These are phyloP conservation scores for Fibroporia radiculosa DNA, from an alignment of 768 basidiomycete genomes.

Conservation along the genomic window DNA sequence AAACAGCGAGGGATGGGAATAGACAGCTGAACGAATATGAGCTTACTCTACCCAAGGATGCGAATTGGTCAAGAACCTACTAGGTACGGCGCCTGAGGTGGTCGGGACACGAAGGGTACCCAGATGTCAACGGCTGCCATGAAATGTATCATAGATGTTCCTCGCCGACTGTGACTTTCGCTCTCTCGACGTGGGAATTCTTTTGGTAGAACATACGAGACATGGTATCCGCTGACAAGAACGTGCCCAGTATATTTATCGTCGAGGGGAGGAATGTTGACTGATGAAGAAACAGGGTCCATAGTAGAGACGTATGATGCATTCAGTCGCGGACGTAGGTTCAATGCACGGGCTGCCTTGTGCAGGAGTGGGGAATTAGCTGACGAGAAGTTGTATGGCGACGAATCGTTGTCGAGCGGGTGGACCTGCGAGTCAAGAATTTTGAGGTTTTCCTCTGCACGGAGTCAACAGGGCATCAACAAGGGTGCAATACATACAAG, in stretches of 20 bases:
- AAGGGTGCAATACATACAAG: neutral
- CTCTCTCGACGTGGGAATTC: slow-evolving; percentile 34
- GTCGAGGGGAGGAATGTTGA: slow-evolving; percentile 42
- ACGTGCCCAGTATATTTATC: slow-evolving; percentile 66
- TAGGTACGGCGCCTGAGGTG: slow-evolving; percentile 69
- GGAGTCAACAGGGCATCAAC: neutral
- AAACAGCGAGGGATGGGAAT: slow-evolving; percentile 75
- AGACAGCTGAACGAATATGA: slow-evolving; percentile 43
- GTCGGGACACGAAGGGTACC: slow-evolving; percentile 59
- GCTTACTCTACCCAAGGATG: neutral
- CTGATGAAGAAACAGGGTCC: slow-evolving; percentile 29
- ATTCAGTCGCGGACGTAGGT: slow-evolving; percentile 50
- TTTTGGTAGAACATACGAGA: slow-evolving; percentile 70
- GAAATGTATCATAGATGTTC: slow-evolving; percentile 50
- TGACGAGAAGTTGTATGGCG: slow-evolving; percentile 71
- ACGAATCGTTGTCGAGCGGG: slow-evolving; percentile 62
- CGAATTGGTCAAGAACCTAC: slow-evolving; percentile 27
- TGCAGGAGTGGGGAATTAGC: slow-evolving; percentile 53
- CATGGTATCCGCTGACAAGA: slow-evolving; percentile 67
- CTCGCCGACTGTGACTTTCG: slow-evolving; percentile 11
- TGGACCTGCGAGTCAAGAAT: slow-evolving; percentile 68
- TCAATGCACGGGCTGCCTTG: slow-evolving; percentile 62
- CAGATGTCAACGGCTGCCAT: slow-evolving; percentile 78
- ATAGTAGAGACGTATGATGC: slow-evolving; percentile 57
- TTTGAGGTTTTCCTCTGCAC: slow-evolving; percentile 71